These are phyloP conservation scores for Sordaria brevicollis DNA, from an alignment of 495 filamentous ascomycete genomes.

Conservation along the genomic window DNA sequence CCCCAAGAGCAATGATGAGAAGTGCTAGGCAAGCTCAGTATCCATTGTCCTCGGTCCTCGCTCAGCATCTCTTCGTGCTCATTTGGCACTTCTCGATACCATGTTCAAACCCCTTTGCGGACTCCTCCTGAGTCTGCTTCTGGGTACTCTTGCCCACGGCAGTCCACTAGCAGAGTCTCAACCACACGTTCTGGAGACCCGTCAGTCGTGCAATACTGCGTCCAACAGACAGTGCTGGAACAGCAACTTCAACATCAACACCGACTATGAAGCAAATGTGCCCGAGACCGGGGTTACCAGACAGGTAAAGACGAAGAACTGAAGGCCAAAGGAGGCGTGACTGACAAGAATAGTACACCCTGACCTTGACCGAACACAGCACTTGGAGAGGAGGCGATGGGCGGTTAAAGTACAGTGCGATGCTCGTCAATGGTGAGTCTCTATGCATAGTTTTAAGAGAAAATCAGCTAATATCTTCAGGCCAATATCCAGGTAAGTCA, in stretches of 20 bases:
- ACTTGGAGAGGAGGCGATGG: slow-evolving; percentile 36
- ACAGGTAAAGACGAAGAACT: slow-evolving; percentile 8
- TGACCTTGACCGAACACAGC: slow-evolving; percentile 24
- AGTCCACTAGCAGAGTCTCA: neutral
- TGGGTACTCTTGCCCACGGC: neutral
- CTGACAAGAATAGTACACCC: slow-evolving; percentile 22
- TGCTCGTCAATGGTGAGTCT: slow-evolving; percentile 33
- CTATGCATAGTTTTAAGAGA: neutral
- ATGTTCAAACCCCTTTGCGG: neutral
- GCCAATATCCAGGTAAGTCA: slow-evolving; percentile 18
- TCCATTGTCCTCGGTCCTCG: neutral
- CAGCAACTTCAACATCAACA: slow-evolving; percentile 24
- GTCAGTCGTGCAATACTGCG: slow-evolving; percentile 24
- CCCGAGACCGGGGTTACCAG: slow-evolving; percentile 18
- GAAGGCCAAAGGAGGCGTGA: neutral
- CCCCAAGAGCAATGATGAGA: neutral
- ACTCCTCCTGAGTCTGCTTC: slow-evolving; percentile 7
- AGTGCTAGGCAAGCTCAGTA: neutral
- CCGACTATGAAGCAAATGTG: slow-evolving; percentile 21
- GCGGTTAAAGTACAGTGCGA: slow-evolving; percentile 25
- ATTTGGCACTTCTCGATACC: too few relatives aligned
- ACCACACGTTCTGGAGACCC: slow-evolving; percentile 1
- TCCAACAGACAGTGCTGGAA: slow-evolving; percentile 29
- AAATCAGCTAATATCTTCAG: neutral
- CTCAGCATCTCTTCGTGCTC: too few relatives aligned